phyloP scores from a whole-genome alignment of 2,329 filamentous ascomycete species.

The Penicillium crustosum region DNA sequence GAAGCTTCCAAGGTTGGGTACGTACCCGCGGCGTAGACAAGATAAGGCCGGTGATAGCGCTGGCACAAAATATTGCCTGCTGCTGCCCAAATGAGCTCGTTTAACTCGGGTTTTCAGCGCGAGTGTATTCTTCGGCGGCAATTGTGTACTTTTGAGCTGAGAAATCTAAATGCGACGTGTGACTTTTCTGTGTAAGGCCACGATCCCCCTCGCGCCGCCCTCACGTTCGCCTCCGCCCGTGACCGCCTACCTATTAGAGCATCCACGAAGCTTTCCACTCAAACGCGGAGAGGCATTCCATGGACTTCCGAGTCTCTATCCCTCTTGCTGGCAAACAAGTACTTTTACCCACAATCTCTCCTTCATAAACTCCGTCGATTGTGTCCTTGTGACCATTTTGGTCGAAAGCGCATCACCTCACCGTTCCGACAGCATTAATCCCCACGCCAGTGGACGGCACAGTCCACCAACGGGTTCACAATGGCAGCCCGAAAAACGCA shows the following conservation, averaged over 20 bases:
- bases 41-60: background rate
- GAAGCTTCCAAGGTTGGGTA: background rate
- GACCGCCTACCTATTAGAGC: conserved; percentile 24
- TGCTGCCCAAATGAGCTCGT: background rate
- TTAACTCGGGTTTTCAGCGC: background rate
- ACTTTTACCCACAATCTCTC: conserved; percentile 2
- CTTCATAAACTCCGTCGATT: conserved; percentile 1
- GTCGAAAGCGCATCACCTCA: conserved; percentile 13
- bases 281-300: conserved; percentile 19
- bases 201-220: background rate
- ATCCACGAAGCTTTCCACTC: conserved; percentile 24
- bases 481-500: conserved; percentile 97
- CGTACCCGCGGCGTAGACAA: background rate
- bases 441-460: conserved; percentile 22
- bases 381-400: conserved; percentile 3
- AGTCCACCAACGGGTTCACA: conserved; percentile 31
- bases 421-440: conserved; percentile 17
- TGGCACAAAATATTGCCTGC: background rate
- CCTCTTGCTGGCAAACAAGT: conserved; percentile 10
- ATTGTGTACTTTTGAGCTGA: background rate
- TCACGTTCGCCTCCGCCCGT: conserved; percentile 3
- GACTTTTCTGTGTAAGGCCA: background rate
- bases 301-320: conserved; percentile 13
- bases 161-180: background rate
- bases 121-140: background rate